These are phyloP conservation scores for Gonium pectorale DNA, from an alignment of 139 green algal species.

Conservation along the genomic window DNA sequence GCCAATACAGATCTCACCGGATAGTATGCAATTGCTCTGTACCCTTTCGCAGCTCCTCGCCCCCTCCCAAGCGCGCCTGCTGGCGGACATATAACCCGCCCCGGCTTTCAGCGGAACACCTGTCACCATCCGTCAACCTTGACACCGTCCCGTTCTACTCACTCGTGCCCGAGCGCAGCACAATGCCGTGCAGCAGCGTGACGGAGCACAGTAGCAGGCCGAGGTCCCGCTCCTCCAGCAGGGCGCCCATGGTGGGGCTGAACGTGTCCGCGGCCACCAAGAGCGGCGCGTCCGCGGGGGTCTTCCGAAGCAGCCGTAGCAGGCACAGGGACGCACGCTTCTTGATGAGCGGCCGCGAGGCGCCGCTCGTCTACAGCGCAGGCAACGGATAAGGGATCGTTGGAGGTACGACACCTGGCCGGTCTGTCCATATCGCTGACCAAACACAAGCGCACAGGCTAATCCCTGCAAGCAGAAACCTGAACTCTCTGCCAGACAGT, in stretches of 20 bases:
- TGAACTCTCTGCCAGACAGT: too few species aligned
- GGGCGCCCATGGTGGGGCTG: conserved; percentile 59
- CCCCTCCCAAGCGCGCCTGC: too few species aligned
- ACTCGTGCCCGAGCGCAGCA: conserved; percentile 69
- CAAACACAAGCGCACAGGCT: too few species aligned
- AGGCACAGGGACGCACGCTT: conserved; percentile 98
- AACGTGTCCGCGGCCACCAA: conserved; percentile 73
- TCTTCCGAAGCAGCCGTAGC: conserved; percentile 94
- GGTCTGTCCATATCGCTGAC: neutral
- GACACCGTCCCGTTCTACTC: too few species aligned
- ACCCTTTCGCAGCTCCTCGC: too few species aligned
- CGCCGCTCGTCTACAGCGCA: conserved; percentile 78
- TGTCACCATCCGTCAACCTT: too few species aligned
- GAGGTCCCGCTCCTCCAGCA: conserved; percentile 95
- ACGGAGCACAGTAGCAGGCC: conserved; percentile 88
- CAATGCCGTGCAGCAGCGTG: conserved; percentile 90
- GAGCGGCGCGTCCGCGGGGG: conserved; percentile 69
- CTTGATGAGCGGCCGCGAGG: conserved; percentile 86
- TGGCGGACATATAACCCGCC: too few species aligned
- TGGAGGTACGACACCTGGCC: neutral
- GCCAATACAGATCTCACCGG: too few species aligned
- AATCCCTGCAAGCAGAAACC: too few species aligned
- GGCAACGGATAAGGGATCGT: neutral
- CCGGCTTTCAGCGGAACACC: too few species aligned
- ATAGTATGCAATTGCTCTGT: too few species aligned